Conservation (phyloP, 2,329 filamentous ascomycete genomes). For the Penicillium decumbens region DNA sequence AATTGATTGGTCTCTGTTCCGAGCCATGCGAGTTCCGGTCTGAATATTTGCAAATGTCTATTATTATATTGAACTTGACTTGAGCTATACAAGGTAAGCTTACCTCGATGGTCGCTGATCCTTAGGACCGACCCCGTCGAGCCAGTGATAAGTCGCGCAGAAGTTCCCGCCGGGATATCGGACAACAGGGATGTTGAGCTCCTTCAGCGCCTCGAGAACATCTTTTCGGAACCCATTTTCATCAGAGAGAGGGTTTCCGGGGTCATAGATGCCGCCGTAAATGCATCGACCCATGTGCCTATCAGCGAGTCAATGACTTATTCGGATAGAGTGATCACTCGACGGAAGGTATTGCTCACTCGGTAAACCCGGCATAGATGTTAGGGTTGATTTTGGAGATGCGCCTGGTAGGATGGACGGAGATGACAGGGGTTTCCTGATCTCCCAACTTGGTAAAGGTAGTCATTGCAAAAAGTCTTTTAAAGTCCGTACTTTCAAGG, state of each 20-base stretch:
- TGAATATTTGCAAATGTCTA: constrained; percentile 15
- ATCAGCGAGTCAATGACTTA: constrained; percentile 15
- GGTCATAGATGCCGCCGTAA: constrained; percentile 81
- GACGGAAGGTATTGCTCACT: constrained; percentile 50
- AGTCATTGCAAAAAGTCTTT: constrained; percentile 51
- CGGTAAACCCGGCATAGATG: constrained; percentile 79
- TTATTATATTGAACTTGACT: background rate
- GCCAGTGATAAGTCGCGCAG: constrained; percentile 79
- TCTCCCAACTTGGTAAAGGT: constrained; percentile 66
- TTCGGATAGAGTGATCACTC: background rate
- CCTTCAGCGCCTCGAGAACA: constrained; percentile 67
- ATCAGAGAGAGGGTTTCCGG: constrained; percentile 67
- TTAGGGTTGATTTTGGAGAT: constrained; percentile 72
- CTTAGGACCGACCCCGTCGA: constrained; percentile 70
- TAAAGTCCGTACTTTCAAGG: too few species aligned
- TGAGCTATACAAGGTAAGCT: background rate
- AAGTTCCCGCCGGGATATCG: constrained; percentile 83
- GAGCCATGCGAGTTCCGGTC: constrained; percentile 74
- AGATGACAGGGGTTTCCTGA: constrained; percentile 59
- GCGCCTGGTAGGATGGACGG: constrained; percentile 60
- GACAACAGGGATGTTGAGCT: constrained; percentile 70
- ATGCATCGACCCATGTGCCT: constrained; percentile 88
- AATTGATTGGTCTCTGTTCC: constrained; percentile 73
- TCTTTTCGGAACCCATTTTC: constrained; percentile 72
- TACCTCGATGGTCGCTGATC: constrained; percentile 60